A percentile compares a stretch with the other conserved stretches of the same genome.
Evolutionary conservation across 345 rosid species (phyloP).

Genomic region (Brassica carinata): DNA sequence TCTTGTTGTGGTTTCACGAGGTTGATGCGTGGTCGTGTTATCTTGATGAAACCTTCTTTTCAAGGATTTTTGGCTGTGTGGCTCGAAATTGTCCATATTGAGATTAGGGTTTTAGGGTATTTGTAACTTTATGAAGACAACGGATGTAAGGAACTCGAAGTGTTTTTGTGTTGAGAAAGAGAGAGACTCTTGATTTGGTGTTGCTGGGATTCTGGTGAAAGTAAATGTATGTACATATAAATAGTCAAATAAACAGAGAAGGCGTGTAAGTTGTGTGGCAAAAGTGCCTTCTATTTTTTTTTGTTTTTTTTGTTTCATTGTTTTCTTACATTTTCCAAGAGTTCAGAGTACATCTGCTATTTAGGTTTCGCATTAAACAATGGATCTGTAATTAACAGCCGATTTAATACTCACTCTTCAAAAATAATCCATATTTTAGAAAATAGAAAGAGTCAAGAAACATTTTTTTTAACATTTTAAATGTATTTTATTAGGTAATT

Average conservation of each 20-base stretch:
- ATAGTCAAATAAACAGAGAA: constrained; percentile 13
- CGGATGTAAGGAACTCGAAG: neutral
- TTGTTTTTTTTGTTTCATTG: constrained; percentile 10
- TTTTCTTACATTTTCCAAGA: constrained; percentile 4
- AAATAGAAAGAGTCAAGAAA: too few species aligned
- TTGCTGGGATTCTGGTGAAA: constrained; percentile 40
- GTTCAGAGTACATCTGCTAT: constrained; percentile 23
- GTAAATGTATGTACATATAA: constrained; percentile 33
- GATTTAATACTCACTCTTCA: too few species aligned
- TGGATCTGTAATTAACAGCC: neutral
- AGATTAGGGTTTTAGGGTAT: constrained; percentile 25
- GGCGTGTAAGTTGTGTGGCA: constrained; percentile 11
- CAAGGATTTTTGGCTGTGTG: constrained; percentile 56
- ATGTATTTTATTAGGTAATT: too few species aligned
- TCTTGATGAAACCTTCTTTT: constrained; percentile 57
- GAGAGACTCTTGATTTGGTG: constrained; percentile 13
- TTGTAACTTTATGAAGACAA: neutral
- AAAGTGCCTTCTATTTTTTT: constrained; percentile 14
- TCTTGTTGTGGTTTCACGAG: neutral
- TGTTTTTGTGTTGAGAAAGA: neutral
- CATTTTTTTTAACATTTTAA: too few species aligned
- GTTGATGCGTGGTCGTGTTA: constrained; percentile 18
- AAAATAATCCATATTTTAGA: too few species aligned
- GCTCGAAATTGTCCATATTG: constrained; percentile 51
- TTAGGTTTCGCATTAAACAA: constrained; percentile 28